Percentiles rank a stretch among this genome's conserved stretches.
Evolutionary conservation across 2,329 filamentous ascomycete species (phyloP).

Genomic region (Helicocarpus griseus): DNA sequence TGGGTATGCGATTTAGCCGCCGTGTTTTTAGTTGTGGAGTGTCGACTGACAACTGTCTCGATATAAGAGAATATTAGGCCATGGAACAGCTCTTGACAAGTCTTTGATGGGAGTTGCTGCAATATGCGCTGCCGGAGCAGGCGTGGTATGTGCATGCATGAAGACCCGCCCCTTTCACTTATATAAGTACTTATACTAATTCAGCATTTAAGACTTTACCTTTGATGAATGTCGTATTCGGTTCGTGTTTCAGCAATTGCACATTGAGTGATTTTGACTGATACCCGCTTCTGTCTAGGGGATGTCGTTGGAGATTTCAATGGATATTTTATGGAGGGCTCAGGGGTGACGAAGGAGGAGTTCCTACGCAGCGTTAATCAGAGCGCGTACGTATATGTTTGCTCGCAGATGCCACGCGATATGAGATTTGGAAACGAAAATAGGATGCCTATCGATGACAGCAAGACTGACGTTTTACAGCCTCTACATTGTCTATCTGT

Average conservation of each 20-base stretch:
- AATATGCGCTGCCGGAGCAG: slow-evolving; percentile 17
- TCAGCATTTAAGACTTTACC: slow-evolving; percentile 22
- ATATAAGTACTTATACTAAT: neutral
- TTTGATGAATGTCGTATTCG: slow-evolving; percentile 52
- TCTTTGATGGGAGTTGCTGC: slow-evolving; percentile 15
- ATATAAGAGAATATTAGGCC: slow-evolving; percentile 16
- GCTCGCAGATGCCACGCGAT: neutral
- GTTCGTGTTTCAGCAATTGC: slow-evolving; percentile 16
- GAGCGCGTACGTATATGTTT: slow-evolving; percentile 19
- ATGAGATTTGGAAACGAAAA: neutral
- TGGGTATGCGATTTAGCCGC: slow-evolving; percentile 14
- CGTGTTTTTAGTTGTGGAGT: too few relatives aligned
- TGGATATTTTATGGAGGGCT: slow-evolving; percentile 41
- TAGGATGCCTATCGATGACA: neutral
- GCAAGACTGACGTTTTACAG: slow-evolving; percentile 21
- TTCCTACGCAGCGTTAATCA: slow-evolving; percentile 44
- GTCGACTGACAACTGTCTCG: slow-evolving; percentile 2
- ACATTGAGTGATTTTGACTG: neutral
- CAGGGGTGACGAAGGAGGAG: slow-evolving; percentile 32
- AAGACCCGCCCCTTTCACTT: neutral
- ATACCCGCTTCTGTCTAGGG: slow-evolving; percentile 4
- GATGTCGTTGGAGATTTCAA: slow-evolving; percentile 47
- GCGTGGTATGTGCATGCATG: slow-evolving; percentile 14
- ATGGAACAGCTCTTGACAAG: slow-evolving; percentile 15
- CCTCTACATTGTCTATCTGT: slow-evolving; percentile 50